Evolutionary conservation across 1,284 basidiomycete genomes (phyloP).

Genomic region (Irpex sp.): DNA sequence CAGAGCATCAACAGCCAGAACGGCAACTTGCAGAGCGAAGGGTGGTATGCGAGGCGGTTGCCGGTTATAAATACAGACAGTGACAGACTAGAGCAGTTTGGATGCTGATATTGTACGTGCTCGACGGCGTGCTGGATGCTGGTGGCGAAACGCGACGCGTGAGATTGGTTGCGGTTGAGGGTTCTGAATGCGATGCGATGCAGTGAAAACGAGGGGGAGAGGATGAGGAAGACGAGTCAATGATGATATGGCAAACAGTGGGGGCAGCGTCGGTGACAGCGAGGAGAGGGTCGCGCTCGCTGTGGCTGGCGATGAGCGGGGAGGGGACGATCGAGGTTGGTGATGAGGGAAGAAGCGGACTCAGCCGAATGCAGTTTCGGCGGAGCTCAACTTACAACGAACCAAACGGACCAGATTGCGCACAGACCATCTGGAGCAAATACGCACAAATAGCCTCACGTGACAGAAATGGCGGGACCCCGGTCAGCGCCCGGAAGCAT

Average conservation of each 20-base stretch:
- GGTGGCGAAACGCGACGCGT: constrained; percentile 29
- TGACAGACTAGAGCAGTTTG: constrained; percentile 24
- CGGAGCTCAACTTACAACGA: constrained; percentile 17
- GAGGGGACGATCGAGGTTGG: constrained; percentile 23
- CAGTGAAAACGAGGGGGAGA: constrained; percentile 14
- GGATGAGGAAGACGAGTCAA: constrained; percentile 9
- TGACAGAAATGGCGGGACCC: constrained; percentile 19
- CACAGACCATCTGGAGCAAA: constrained; percentile 25
- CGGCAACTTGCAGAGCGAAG: constrained; percentile 25
- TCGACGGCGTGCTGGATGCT: constrained; percentile 18
- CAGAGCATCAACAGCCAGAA: constrained; percentile 33
- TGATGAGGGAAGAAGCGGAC: constrained; percentile 32
- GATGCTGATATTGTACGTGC: constrained; percentile 25
- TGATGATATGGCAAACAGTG: constrained; percentile 13
- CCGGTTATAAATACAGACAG: constrained; percentile 31
- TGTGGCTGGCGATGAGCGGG: constrained; percentile 17
- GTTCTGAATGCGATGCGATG: constrained; percentile 17
- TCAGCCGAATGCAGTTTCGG: constrained; percentile 22
- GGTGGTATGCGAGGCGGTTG: constrained; percentile 23
- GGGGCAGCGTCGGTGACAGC: constrained; percentile 23
- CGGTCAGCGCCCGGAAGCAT: constrained; percentile 15
- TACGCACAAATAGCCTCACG: constrained; percentile 21
- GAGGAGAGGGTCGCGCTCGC: constrained; percentile 22
- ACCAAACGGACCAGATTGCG: constrained; percentile 12
- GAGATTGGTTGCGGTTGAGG: constrained; percentile 20